A percentile compares a stretch with the other conserved stretches of the same genome.
These are phyloP conservation scores for Musa itinerans DNA, from an alignment of 176 grass and related monocot genomes.

Conservation along the genomic window DNA sequence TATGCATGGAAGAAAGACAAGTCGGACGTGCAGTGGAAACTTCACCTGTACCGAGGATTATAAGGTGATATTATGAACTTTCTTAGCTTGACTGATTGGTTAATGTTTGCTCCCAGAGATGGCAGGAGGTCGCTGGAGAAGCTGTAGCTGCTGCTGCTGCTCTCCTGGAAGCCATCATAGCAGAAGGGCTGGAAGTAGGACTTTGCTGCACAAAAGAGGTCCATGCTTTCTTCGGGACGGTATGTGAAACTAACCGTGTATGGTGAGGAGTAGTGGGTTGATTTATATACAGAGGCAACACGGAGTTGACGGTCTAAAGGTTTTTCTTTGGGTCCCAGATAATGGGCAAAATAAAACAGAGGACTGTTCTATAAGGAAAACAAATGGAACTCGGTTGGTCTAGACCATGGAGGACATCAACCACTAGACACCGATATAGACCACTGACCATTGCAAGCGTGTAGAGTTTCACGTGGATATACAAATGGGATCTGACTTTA, in stretches of 20 bases:
- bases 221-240: neutral
- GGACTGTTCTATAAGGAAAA: neutral
- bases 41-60: constrained; percentile 69
- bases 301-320: neutral
- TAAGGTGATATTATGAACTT: constrained; percentile 72
- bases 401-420: neutral
- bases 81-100: constrained; percentile 44
- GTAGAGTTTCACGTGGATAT: neutral
- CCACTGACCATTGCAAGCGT: neutral
- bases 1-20: neutral
- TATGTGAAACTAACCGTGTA: neutral
- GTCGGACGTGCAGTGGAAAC: neutral
- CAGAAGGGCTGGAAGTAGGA: neutral
- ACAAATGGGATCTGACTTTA: neutral
- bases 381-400: neutral
- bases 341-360: neutral
- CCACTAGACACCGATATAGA: neutral
- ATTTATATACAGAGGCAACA: neutral
- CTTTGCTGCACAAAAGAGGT: neutral
- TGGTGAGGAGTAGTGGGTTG: neutral
- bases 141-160: constrained; percentile 26
- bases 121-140: constrained; percentile 67
- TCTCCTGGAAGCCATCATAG: constrained; percentile 15
- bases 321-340: neutral
- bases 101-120: constrained; percentile 70